Percentiles rank a stretch among this genome's conserved stretches.
phyloP scores from a whole-genome alignment of 208 protist genomes.

The Acanthamoeba triangularis region DNA sequence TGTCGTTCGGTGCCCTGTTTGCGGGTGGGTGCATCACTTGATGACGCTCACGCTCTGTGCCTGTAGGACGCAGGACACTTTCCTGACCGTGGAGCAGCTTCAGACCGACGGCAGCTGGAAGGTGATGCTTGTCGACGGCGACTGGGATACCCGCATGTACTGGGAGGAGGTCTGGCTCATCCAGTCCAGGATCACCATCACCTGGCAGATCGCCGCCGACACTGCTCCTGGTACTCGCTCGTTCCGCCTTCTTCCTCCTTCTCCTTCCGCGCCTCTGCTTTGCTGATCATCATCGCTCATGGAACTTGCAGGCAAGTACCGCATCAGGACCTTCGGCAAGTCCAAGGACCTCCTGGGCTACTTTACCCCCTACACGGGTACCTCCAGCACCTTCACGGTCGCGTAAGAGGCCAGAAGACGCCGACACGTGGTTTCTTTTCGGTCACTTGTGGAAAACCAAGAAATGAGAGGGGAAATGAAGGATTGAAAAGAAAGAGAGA shows the following conservation, averaged over 20 bases:
- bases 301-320: slow-evolving; percentile 52
- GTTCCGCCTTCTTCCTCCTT: slow-evolving; percentile 45
- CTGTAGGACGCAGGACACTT: slow-evolving; percentile 76
- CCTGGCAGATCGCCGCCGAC: slow-evolving; percentile 75
- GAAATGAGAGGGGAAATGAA: not conserved
- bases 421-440: too few relatives aligned
- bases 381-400: slow-evolving; percentile 70
- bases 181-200: slow-evolving; percentile 79
- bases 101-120: slow-evolving; percentile 62
- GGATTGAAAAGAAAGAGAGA: too few relatives aligned
- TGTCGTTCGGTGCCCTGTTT: not conserved
- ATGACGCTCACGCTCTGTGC: not conserved
- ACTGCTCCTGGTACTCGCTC: slow-evolving; percentile 69
- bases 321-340: slow-evolving; percentile 75
- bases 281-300: not conserved
- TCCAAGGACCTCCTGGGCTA: slow-evolving; percentile 55
- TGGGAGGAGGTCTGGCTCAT: slow-evolving; percentile 77
- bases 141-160: slow-evolving; percentile 83
- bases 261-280: slow-evolving; percentile 5
- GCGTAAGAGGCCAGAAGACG: not conserved
- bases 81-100: slow-evolving; percentile 80
- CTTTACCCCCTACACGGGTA: slow-evolving; percentile 54
- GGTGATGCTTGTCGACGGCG: slow-evolving; percentile 77
- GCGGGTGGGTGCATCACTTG: not conserved
- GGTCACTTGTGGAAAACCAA: too few relatives aligned